Conservation (phyloP, 164 flowering plant species). For the Cinnamomum micranthum region DNA sequence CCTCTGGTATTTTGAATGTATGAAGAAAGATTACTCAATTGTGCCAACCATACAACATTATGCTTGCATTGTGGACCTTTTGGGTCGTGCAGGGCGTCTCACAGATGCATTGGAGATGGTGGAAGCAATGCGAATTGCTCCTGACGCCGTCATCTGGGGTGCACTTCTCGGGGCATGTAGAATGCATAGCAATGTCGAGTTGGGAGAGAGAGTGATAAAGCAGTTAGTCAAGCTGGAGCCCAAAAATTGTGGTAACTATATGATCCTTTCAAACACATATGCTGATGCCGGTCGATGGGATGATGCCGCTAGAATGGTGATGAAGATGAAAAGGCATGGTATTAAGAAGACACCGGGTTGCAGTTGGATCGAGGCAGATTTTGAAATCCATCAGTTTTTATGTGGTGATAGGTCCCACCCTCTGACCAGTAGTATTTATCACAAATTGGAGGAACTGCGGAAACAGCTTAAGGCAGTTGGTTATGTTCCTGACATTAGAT, state of each 20-base stretch:
- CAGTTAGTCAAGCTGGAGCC: slow-evolving; percentile 10
- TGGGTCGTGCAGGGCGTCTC: slow-evolving; percentile 15
- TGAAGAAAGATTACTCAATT: slow-evolving; percentile 1
- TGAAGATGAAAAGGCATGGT: slow-evolving; percentile 4
- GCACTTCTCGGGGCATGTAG: slow-evolving; percentile 14
- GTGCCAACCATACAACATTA: slow-evolving; percentile 13
- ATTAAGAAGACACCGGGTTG: slow-evolving; percentile 14
- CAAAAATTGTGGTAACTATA: neutral
- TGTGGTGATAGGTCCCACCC: slow-evolving; percentile 13
- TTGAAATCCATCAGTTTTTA: slow-evolving; percentile 5
- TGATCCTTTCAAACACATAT: slow-evolving; percentile 14
- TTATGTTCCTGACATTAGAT: slow-evolving; percentile 1
- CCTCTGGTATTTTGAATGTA: neutral
- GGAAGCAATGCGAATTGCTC: slow-evolving; percentile 4
- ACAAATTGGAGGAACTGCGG: slow-evolving; percentile 1
- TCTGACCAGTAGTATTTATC: neutral
- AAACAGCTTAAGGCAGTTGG: neutral
- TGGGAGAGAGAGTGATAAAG: slow-evolving; percentile 8
- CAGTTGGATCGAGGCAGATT: slow-evolving; percentile 9
- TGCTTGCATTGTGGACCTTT: slow-evolving; percentile 14
- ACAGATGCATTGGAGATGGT: slow-evolving; percentile 5
- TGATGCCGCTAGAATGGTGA: slow-evolving; percentile 1
- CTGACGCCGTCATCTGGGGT: slow-evolving; percentile 14
- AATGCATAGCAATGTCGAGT: slow-evolving; percentile 2
- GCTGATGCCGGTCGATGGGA: slow-evolving; percentile 11